Evolutionary conservation across 345 rosid genomes (phyloP).

Genomic region (Brassica carinata): DNA sequence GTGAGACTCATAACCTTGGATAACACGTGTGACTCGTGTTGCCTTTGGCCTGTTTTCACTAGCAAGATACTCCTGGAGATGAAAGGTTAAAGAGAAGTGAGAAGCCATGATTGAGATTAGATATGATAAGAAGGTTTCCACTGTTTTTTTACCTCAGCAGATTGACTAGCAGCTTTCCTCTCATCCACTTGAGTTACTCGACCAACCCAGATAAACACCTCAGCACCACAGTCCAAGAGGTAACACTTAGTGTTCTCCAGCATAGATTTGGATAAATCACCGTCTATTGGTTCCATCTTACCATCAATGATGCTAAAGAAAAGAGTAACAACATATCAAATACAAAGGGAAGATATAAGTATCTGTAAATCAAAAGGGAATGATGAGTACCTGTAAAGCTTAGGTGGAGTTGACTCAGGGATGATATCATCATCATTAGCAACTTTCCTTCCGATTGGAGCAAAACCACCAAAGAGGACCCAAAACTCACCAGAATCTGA

Average conservation of each 20-base stretch:
- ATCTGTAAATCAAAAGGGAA: slow-evolving; percentile 9
- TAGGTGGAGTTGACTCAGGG: slow-evolving; percentile 74
- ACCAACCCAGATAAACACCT: slow-evolving; percentile 94
- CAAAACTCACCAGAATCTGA: slow-evolving; percentile 95
- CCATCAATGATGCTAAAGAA: slow-evolving; percentile 63
- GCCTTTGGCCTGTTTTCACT: slow-evolving; percentile 85
- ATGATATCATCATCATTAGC: slow-evolving; percentile 71
- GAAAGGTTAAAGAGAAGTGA: slow-evolving; percentile 29
- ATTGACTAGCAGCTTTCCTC: slow-evolving; percentile 85
- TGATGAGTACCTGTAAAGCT: slow-evolving; percentile 64
- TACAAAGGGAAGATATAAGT: not conserved
- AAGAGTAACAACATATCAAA: slow-evolving; percentile 14
- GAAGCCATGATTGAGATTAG: slow-evolving; percentile 22
- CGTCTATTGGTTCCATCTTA: slow-evolving; percentile 61
- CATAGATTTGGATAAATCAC: slow-evolving; percentile 78
- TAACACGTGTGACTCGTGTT: slow-evolving; percentile 72
- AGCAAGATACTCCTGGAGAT: slow-evolving; percentile 67
- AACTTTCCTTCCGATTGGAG: slow-evolving; percentile 85
- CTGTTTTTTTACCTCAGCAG: slow-evolving; percentile 64
- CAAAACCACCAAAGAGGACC: slow-evolving; percentile 93
- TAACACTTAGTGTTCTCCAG: slow-evolving; percentile 89
- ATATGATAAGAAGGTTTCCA: slow-evolving; percentile 17
- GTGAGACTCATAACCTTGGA: slow-evolving; percentile 93
- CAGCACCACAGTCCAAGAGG: slow-evolving; percentile 83
- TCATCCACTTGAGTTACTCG: slow-evolving; percentile 97